Conservation (phyloP, 2,329 filamentous ascomycete species). For the Colletotrichum lindemuthianum region DNA sequence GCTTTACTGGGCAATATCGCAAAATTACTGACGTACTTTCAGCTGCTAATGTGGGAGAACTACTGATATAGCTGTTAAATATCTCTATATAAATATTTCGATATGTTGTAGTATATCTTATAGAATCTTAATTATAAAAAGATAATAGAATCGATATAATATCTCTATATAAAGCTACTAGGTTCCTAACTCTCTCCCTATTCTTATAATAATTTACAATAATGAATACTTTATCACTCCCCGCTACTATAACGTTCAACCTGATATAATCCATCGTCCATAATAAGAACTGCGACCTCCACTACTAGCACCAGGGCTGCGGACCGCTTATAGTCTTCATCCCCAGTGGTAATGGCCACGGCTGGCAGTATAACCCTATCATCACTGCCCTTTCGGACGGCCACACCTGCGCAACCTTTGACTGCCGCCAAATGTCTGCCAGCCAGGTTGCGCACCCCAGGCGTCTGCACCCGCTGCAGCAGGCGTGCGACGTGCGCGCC, state of each 20-base stretch:
- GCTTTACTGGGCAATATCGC: no score
- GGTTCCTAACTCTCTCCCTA: no score
- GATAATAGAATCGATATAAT: no score
- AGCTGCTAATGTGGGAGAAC: no score
- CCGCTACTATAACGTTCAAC: slow-evolving; percentile 36
- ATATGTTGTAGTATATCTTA: no score
- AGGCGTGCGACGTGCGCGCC: slow-evolving; percentile 44
- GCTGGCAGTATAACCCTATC: slow-evolving; percentile 43
- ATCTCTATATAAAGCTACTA: no score
- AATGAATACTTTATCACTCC: neutral
- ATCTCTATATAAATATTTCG: no score
- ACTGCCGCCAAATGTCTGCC: slow-evolving; percentile 47
- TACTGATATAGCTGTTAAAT: no score
- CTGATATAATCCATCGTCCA: slow-evolving; percentile 38
- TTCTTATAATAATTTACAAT: no score
- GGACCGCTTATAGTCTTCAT: slow-evolving; percentile 46
- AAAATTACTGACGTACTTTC: no score
- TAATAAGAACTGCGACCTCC: slow-evolving; percentile 45
- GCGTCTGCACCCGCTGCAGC: slow-evolving; percentile 41
- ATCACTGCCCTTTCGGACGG: slow-evolving; percentile 41
- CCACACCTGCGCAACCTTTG: slow-evolving; percentile 46
- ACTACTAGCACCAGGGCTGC: slow-evolving; percentile 45
- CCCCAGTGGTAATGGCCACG: slow-evolving; percentile 47
- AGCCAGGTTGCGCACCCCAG: slow-evolving; percentile 41
- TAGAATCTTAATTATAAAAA: no score